Conservation (phyloP, 768 basidiomycete species). For the Lentinula raphanica region DNA sequence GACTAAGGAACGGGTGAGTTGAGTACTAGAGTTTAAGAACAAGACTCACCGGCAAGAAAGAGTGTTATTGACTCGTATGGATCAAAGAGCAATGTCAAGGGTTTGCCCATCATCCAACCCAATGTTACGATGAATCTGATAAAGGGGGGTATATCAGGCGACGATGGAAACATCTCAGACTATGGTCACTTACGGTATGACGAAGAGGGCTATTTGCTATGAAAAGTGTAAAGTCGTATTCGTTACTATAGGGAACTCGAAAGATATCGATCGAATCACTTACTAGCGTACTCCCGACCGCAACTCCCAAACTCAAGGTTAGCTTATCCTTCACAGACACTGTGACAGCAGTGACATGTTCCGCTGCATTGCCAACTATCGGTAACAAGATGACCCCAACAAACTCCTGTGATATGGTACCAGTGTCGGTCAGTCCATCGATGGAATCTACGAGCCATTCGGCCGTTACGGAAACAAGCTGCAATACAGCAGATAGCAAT, state of each 20-base stretch:
- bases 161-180: background rate
- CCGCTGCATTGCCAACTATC: conserved; percentile 65
- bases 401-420: conserved; percentile 53
- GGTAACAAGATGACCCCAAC: conserved; percentile 63
- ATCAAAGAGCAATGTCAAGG: conserved; percentile 59
- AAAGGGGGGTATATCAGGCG: conserved; percentile 1
- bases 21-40: background rate
- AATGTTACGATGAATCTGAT: conserved; percentile 48
- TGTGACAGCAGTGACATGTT: conserved; percentile 68
- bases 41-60: conserved; percentile 23
- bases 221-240: background rate
- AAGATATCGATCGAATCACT: too few relatives aligned
- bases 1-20: conserved; percentile 24
- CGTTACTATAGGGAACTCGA: background rate
- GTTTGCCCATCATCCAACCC: conserved; percentile 62
- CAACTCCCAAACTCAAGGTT: conserved; percentile 62
- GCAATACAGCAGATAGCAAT: background rate
- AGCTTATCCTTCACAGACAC: conserved; percentile 68
- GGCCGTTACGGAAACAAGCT: conserved; percentile 33
- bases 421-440: conserved; percentile 44
- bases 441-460: conserved; percentile 59
- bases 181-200: conserved; percentile 48
- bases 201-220: conserved; percentile 58
- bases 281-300: conserved; percentile 58
- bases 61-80: conserved; percentile 56